phyloP scores from a whole-genome alignment of 306 rosid species.

The Geum urbanum region DNA sequence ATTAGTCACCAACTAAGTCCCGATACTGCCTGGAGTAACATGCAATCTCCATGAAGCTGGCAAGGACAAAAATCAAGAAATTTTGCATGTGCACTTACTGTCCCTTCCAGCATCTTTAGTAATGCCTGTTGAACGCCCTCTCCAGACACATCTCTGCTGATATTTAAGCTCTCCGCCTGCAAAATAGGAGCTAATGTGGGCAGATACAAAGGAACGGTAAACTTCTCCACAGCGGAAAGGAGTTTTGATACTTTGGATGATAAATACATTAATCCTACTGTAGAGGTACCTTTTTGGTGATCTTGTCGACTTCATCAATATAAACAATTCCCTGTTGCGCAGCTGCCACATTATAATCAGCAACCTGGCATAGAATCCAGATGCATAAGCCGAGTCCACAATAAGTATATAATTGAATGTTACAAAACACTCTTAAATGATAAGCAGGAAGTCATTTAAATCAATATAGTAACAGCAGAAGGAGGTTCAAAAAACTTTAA shows the following conservation, averaged over 20 bases:
- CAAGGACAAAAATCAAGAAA: not conserved
- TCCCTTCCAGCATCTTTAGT: constrained; percentile 98
- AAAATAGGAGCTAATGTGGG: constrained; percentile 28
- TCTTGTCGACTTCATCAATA: constrained; percentile 98
- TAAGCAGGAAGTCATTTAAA: not conserved
- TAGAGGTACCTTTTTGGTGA: constrained; percentile 75
- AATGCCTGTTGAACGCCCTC: constrained; percentile 99
- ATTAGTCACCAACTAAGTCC: not conserved
- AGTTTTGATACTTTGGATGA: not conserved
- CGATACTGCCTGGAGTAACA: not conserved
- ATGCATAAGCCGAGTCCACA: not conserved
- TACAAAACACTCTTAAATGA: not conserved
- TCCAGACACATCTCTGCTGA: constrained; percentile 97
- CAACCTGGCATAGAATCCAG: constrained; percentile 51
- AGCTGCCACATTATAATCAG: constrained; percentile 92
- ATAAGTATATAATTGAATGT: not conserved
- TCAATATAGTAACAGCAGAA: not conserved
- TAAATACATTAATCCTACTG: too few species aligned
- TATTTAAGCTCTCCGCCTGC: constrained; percentile 94
- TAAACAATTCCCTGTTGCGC: constrained; percentile 98
- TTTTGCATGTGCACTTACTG: constrained; percentile 51
- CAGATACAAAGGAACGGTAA: not conserved
- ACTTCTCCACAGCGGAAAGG: not conserved
- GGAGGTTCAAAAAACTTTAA: not conserved
- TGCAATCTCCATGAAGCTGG: not conserved